Base-by-base conservation (phyloP, 108 stramenopile genomes). In the Discostella stelligeroides region DNA sequence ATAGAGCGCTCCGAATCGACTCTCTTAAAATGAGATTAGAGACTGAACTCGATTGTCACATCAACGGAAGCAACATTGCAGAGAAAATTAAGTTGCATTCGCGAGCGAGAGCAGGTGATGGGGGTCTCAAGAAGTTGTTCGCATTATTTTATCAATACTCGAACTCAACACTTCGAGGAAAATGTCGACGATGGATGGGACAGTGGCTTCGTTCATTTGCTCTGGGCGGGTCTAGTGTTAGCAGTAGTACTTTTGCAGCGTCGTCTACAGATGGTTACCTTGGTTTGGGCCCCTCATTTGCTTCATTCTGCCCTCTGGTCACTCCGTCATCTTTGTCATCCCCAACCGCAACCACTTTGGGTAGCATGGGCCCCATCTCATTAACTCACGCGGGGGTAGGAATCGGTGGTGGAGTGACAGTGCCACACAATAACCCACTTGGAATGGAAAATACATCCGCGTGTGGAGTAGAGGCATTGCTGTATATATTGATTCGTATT, bases 401-500 rank as follows among this genome's bases (percentile, higher is more conserved):
- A n/a, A n/a, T n/a, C n/a, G n/a, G n/a, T n/a, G n/a, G n/a, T n/a
- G n/a, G n/a, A n/a, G n/a, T n/a, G n/a, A n/a, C n/a, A n/a, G n/a
- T n/a, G n/a, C n/a, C n/a, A n/a, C n/a, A n/a, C n/a, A n/a, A n/a
- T n/a, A 56, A 77, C 60, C 64, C 68, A 20, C 77, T 78, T 30
- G 77, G 77, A 27, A 66, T 78, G 69, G 87, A 91, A 72, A 88
- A 91, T 55, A 88, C 90, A 41, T 81, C 76, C 46, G 85, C 84
- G 1, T 83, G 86, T 66, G 86, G 85, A 1, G 69, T 91, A 41
- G 64, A 60, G 1, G 83, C 84, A 17, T 79, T 88, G 6, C 51
- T 91, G 37, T 76, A 70, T 13, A 58, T 88, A 8, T 75, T 91
- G 59, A 68, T 75, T 63, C 71, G 76, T 0, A 87, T 91, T 39